Base-by-base conservation (phyloP, 768 basidiomycete genomes). In the Fomitopsis pulvina region DNA sequence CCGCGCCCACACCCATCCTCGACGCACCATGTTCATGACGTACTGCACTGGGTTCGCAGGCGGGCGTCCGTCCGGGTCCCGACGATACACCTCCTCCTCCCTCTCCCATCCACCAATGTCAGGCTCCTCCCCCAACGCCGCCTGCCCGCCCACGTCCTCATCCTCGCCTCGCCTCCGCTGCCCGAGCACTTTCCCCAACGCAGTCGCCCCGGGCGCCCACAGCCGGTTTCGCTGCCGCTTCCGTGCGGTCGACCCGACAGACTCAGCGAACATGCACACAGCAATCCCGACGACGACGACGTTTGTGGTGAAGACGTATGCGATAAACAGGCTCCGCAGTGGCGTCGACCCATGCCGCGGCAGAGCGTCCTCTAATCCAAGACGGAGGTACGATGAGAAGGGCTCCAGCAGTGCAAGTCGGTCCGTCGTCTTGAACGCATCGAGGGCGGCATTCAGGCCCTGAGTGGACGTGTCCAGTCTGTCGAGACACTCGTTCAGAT, bases 191-290 rank as follows among this genome's bases (percentile, higher is more conserved):
- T 65, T 66, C 55, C 56, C 63, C 10, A 68, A 43, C 39, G 55
- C 46, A 53, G 71, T 41, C 57, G 80, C 49, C 7, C 74, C 74
- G 26, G 81, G 80, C 12, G 69, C 71, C 73, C 80, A 80, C 22
- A 80, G 55, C 51, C 71, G 64, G 40, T 69, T 70, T 41, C 54
- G 53, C 24, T 55, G 61, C 30, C 75, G 68, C 41, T 71, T 71
- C 41, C 54, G 55, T 16, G 70, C 66, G 0, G 72, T 68, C n/a
- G 60, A 62, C 21, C 64, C 55, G 12, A 78, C 60, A 1, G 60
- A 52, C 42, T 70, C 68, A 40, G 73, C 57, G 27, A 76, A 61
- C 2, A 55, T 56, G 20, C 72, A 52, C 40, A 76, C 57, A 0
- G 64, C 66, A 22, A 71, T 61, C 40, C 66, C 63, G 34, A 70